Conservation (phyloP, 2,329 filamentous ascomycete genomes). For the Phialophora expanda region DNA sequence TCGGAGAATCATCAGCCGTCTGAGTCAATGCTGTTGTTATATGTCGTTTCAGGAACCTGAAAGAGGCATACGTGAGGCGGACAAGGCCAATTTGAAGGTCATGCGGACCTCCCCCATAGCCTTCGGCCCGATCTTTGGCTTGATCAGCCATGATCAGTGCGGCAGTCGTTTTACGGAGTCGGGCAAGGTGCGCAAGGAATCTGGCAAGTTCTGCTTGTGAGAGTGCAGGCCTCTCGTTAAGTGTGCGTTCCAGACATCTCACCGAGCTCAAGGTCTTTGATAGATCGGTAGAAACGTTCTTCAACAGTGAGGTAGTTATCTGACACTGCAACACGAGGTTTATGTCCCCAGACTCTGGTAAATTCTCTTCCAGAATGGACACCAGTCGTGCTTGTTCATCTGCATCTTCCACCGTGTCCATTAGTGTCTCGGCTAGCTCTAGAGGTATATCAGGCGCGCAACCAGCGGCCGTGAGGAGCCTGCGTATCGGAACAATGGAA, state of each 20-base stretch:
- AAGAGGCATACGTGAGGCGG: conserved; percentile 16
- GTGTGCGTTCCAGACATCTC: not conserved
- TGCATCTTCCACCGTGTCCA: conserved; percentile 1
- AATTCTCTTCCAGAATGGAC: conserved; percentile 21
- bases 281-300: not conserved
- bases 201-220: conserved; percentile 22
- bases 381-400: conserved; percentile 10
- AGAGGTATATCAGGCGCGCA: conserved; percentile 13
- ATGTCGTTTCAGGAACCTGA: conserved; percentile 17
- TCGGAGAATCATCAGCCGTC: conserved; percentile 3
- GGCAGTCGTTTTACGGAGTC: conserved; percentile 25
- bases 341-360: not conserved
- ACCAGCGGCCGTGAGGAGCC: conserved; percentile 8
- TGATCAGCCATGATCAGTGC: conserved; percentile 11
- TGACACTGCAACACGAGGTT: conserved; percentile 21
- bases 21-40: not conserved
- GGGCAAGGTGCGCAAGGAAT: conserved; percentile 22
- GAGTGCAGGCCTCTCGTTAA: conserved; percentile 3
- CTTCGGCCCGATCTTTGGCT: not conserved
- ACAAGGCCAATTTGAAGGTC: conserved; percentile 15
- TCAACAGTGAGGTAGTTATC: conserved; percentile 17
- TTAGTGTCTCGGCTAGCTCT: conserved; percentile 21
- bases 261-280: conserved; percentile 9
- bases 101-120: not conserved
- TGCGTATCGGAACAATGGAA: conserved; percentile 11